These are phyloP conservation scores for Saprolegnia parasitica DNA, from an alignment of 352 stramenopile genomes.

Conservation along the genomic window DNA sequence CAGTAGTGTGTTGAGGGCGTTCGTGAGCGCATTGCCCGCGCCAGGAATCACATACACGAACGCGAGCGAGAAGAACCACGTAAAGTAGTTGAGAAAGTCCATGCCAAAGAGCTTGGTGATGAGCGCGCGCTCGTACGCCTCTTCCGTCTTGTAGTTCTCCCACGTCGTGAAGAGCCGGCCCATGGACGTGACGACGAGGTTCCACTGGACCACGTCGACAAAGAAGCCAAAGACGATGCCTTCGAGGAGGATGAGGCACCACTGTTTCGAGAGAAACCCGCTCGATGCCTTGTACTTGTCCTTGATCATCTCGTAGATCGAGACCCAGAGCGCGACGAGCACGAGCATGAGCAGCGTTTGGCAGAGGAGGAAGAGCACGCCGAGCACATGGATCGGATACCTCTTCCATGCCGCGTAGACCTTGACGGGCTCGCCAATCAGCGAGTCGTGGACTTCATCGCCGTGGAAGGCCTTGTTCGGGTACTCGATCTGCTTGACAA, in stretches of 20 bases:
- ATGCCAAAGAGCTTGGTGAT: slow-evolving; percentile 79
- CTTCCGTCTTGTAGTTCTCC: slow-evolving; percentile 83
- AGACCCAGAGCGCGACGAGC: slow-evolving; percentile 79
- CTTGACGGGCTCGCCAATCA: slow-evolving; percentile 55
- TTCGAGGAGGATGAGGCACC: slow-evolving; percentile 73
- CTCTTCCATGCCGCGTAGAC: slow-evolving; percentile 73
- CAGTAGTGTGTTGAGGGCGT: slow-evolving; percentile 65
- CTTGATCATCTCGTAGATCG: slow-evolving; percentile 68
- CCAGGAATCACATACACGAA: slow-evolving; percentile 82
- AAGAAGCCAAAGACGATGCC: slow-evolving; percentile 76
- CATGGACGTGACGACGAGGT: slow-evolving; percentile 64
- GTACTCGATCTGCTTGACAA: slow-evolving; percentile 66
- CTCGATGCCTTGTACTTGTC: slow-evolving; percentile 54
- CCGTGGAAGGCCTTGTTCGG: slow-evolving; percentile 66
- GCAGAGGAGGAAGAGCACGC: slow-evolving; percentile 62
- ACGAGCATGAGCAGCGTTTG: slow-evolving; percentile 85
- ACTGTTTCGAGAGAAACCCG: slow-evolving; percentile 68
- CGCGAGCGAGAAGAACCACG: slow-evolving; percentile 82
- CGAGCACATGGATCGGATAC: slow-evolving; percentile 64
- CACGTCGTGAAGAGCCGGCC: slow-evolving; percentile 69
- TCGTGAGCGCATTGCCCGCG: slow-evolving; percentile 74
- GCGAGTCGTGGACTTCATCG: slow-evolving; percentile 49
- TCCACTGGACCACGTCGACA: slow-evolving; percentile 81
- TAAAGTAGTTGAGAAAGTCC: slow-evolving; percentile 88
- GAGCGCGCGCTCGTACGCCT: slow-evolving; percentile 74